A percentile compares a stretch with the other conserved stretches of the same genome.
Evolutionary conservation across 768 basidiomycete genomes (phyloP).

Genomic region (Leccinum sublutescens): DNA sequence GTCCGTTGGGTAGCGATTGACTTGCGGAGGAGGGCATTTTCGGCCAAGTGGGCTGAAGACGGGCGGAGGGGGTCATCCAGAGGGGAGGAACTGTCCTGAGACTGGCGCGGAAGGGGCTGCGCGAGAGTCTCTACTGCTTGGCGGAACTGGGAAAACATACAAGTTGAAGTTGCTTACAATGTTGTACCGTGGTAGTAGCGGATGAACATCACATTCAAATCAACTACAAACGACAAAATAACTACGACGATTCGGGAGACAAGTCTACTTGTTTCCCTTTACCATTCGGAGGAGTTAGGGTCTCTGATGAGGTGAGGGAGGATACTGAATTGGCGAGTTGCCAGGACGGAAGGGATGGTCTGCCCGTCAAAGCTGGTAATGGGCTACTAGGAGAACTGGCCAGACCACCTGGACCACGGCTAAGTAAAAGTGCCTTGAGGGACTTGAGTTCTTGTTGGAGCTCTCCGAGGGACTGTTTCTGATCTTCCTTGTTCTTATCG

Average conservation of each 20-base stretch:
- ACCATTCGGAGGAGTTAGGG: slow-evolving; percentile 34
- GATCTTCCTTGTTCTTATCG: slow-evolving; percentile 86
- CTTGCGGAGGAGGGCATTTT: slow-evolving; percentile 63
- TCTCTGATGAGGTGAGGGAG: slow-evolving; percentile 17
- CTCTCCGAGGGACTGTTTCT: slow-evolving; percentile 79
- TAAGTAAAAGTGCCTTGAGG: slow-evolving; percentile 83
- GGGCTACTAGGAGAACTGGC: slow-evolving; percentile 51
- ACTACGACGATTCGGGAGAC: slow-evolving; percentile 15
- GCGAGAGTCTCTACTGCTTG: slow-evolving; percentile 73
- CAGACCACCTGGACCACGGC: slow-evolving; percentile 53
- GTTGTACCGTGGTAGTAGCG: not conserved
- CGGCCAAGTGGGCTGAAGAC: slow-evolving; percentile 56
- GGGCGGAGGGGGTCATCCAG: slow-evolving; percentile 30
- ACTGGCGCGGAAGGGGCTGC: slow-evolving; percentile 41
- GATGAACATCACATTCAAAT: slow-evolving; percentile 1
- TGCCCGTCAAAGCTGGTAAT: slow-evolving; percentile 48
- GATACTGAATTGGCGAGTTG: slow-evolving; percentile 58
- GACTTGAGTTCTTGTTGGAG: slow-evolving; percentile 94
- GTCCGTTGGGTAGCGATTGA: slow-evolving; percentile 55
- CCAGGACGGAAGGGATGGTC: slow-evolving; percentile 88
- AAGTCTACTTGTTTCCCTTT: slow-evolving; percentile 60
- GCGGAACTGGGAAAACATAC: slow-evolving; percentile 74
- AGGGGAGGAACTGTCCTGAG: slow-evolving; percentile 31
- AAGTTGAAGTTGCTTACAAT: not conserved
- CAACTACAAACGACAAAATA: slow-evolving; percentile 7